Conservation (phyloP, 768 basidiomycete species). For the Termitomyces sp. region DNA sequence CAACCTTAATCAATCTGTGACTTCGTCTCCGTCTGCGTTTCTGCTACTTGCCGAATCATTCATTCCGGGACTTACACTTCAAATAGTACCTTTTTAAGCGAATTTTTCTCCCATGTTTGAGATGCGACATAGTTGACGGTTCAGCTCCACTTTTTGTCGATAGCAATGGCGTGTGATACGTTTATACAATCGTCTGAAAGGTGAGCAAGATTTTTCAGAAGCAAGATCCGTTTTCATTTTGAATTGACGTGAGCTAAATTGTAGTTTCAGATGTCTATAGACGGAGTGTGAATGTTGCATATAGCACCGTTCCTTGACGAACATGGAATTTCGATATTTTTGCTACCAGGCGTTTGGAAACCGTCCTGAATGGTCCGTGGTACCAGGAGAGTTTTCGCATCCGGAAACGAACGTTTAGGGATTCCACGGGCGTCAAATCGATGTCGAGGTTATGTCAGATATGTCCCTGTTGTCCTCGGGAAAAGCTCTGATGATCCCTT, state of each 20-base stretch:
- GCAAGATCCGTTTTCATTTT: not conserved
- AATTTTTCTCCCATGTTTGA: too few relatives aligned
- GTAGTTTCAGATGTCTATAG: not conserved
- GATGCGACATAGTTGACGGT: too few relatives aligned
- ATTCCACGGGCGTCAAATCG: not conserved
- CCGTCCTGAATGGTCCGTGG: not conserved
- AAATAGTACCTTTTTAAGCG: too few relatives aligned
- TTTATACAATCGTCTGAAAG: not conserved
- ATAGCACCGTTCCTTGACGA: not conserved
- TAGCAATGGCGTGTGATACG: not conserved
- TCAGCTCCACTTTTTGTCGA: not conserved
- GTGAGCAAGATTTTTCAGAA: not conserved
- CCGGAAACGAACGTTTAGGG: not conserved
- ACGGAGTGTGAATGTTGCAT: not conserved
- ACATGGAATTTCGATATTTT: not conserved
- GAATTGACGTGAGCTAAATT: not conserved
- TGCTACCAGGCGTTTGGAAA: not conserved
- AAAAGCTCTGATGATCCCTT: slow-evolving; percentile 8
- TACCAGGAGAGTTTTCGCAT: not conserved
- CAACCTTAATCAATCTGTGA: too few relatives aligned
- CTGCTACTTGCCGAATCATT: too few relatives aligned
- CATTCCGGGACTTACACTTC: too few relatives aligned
- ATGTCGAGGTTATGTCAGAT: not conserved
- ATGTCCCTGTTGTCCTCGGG: not conserved
- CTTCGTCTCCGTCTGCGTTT: too few relatives aligned